Conservation (phyloP, 2,329 filamentous ascomycete genomes). For the Mollisia scopiformis region DNA sequence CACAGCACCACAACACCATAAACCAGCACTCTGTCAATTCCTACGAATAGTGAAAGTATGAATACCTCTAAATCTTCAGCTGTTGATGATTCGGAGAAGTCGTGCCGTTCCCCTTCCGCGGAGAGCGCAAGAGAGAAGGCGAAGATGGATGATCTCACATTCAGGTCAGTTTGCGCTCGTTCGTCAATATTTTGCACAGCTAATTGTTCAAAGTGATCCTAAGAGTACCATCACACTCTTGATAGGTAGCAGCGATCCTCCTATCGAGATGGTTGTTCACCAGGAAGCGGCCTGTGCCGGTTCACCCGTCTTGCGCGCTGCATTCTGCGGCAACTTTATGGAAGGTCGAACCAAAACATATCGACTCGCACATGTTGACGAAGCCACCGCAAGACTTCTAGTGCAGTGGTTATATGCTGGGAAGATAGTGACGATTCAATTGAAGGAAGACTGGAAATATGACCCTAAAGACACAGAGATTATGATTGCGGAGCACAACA, state of each 20-base stretch:
- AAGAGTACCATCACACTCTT: background rate
- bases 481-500: background rate
- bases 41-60: too few relatives aligned
- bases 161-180: background rate
- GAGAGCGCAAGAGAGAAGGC: background rate
- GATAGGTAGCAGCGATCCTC: background rate
- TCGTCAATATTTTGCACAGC: background rate
- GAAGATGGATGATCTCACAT: background rate
- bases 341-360: background rate
- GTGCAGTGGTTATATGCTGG: background rate
- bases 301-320: conserved; percentile 7
- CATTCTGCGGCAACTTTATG: background rate
- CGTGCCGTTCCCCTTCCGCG: too few relatives aligned
- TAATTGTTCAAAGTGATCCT: background rate
- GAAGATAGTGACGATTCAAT: background rate
- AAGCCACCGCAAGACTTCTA: background rate
- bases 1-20: too few relatives aligned
- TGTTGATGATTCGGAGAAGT: too few relatives aligned
- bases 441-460: background rate
- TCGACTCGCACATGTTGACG: background rate
- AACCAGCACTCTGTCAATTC: too few relatives aligned
- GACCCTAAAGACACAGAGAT: background rate
- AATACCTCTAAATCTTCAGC: too few relatives aligned
- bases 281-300: conserved; percentile 5
- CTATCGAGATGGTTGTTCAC: background rate